Base-by-base conservation (phyloP, 164 flowering plant species). In the Berberis thunbergii region DNA sequence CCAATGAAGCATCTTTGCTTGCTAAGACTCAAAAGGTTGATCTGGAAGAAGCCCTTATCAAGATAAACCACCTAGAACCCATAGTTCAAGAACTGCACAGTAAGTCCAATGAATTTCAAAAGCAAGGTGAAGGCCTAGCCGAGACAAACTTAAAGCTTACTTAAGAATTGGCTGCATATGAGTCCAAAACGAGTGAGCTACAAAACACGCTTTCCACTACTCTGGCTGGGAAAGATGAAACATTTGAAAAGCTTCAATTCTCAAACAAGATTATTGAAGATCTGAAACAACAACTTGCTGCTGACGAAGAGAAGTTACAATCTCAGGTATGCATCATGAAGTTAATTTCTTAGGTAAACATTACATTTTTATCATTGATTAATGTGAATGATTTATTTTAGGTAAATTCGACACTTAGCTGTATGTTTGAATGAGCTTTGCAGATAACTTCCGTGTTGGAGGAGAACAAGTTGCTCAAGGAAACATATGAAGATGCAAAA, bases 401-500 rank as follows among this genome's bases (percentile, higher is more conserved):
- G 6, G 11, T 48, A 38, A 46, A n/a, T 46, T 3, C 11, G 9
- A 46, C 39, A 40, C 53, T 4, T n/a, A 61, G 9, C 39, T 48
- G 45, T 68, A 58, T 64, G 59, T 45, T 41, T 43, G 43, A 43
- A 38, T 42, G 54, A 2, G 4, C n/a, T 52, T 52, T 75, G 42
- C 89, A 94, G 99, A 76, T 94, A 65, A 75, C 84, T 73, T 78
- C 91, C 59, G 64, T 83, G 6, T 68, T 78, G 82, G 96, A 89
- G 73, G 97, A 94, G 75, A 91, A 88, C 63, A 75, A 70, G 64
- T 63, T 69, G 57, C 84, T 88, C 60, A 81, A 69, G 67, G 85
- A 82, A 71, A 72, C 86, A 55, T 65, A 81, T 73, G 79, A 81
- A 69, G 77, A 68, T 65, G 59, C 80, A 12, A 83, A 76, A 70